phyloP scores from a whole-genome alignment of 352 stramenopile genomes.

The Pythium sukuiense region DNA sequence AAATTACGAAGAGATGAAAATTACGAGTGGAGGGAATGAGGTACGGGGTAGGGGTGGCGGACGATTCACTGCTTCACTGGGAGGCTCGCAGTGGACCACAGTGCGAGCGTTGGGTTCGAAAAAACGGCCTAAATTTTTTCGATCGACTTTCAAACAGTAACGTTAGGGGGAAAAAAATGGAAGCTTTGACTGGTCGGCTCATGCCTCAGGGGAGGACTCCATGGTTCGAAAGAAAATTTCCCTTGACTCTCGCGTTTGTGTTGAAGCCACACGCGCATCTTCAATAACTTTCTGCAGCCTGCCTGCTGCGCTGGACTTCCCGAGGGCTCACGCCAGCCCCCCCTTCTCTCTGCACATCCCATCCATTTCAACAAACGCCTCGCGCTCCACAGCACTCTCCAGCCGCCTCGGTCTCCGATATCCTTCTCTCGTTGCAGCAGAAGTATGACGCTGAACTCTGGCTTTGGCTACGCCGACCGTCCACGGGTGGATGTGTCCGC shows the following conservation, averaged over 20 bases:
- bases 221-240: neutral
- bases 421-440: too few relatives aligned
- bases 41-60: neutral
- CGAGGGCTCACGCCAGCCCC: neutral
- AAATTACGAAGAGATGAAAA: neutral
- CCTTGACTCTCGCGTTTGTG: neutral
- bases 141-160: neutral
- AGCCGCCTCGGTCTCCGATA: too few relatives aligned
- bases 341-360: neutral
- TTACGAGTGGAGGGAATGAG: neutral
- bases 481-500: neutral
- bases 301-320: neutral
- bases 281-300: neutral
- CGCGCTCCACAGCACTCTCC: too few relatives aligned
- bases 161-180: neutral
- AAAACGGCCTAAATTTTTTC: neutral
- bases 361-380: neutral
- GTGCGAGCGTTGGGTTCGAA: too few relatives aligned
- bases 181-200: neutral
- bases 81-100: too few relatives aligned
- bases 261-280: neutral
- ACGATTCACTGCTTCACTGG: neutral
- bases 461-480: neutral
- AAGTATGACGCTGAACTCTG: neutral
- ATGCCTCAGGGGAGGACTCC: neutral